Evolutionary conservation across 495 filamentous ascomycete genomes (phyloP).

Genomic region (Cryomyces antarcticus): DNA sequence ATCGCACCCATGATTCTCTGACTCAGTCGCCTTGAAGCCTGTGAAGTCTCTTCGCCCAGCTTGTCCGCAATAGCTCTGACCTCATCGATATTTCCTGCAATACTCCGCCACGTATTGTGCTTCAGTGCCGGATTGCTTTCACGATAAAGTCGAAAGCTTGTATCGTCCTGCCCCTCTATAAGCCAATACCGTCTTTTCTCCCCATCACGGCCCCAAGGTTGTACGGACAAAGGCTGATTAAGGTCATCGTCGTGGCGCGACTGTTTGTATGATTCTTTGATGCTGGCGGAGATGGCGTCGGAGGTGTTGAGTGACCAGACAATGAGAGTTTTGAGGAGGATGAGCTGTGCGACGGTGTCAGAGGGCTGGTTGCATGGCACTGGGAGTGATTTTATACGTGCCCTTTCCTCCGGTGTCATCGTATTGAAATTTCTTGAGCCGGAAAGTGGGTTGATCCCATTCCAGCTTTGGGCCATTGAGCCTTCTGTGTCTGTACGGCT

Average conservation of each 20-base stretch:
- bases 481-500: slow-evolving; percentile 64
- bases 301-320: slow-evolving; percentile 85
- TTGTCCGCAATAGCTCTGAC: slow-evolving; percentile 52
- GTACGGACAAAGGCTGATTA: slow-evolving; percentile 82
- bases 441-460: slow-evolving; percentile 62
- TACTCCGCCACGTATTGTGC: slow-evolving; percentile 71
- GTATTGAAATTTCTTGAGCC: slow-evolving; percentile 58
- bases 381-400: slow-evolving; percentile 27
- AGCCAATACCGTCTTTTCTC: slow-evolving; percentile 85
- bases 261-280: slow-evolving; percentile 81
- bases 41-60: slow-evolving; percentile 55
- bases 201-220: slow-evolving; percentile 84
- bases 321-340: slow-evolving; percentile 59
- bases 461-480: slow-evolving; percentile 85
- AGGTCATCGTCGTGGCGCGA: slow-evolving; percentile 75
- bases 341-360: slow-evolving; percentile 31
- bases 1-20: slow-evolving; percentile 62
- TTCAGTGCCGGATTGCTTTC: slow-evolving; percentile 72
- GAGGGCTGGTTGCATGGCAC: slow-evolving; percentile 5
- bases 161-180: slow-evolving; percentile 87
- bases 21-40: slow-evolving; percentile 54
- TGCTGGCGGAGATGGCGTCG: slow-evolving; percentile 55
- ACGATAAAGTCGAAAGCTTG: slow-evolving; percentile 79
- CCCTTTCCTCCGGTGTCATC: slow-evolving; percentile 61
- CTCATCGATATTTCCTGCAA: slow-evolving; percentile 81